phyloP scores from a whole-genome alignment of 495 filamentous ascomycete genomes.

The Astrocystis sublimbata region DNA sequence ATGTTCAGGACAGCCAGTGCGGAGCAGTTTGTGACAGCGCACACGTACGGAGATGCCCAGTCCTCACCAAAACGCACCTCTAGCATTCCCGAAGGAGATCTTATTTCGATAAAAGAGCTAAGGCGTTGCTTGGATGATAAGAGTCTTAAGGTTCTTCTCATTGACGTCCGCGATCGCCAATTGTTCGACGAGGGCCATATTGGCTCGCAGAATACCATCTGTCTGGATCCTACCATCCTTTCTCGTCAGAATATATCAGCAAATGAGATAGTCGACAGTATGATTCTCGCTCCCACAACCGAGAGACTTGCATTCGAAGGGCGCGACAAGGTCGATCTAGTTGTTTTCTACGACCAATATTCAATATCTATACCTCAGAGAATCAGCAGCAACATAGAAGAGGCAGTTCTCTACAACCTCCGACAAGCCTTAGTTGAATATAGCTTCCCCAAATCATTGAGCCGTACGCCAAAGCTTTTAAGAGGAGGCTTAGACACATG shows the following conservation, averaged over 20 bases:
- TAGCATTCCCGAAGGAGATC: constrained; percentile 58
- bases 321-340: constrained; percentile 76
- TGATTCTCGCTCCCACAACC: constrained; percentile 72
- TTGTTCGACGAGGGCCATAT: constrained; percentile 89
- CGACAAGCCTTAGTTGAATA: constrained; percentile 81
- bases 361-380: constrained; percentile 50
- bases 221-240: constrained; percentile 79
- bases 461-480: constrained; percentile 71
- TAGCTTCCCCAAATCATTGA: constrained; percentile 67
- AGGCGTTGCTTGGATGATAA: constrained; percentile 59
- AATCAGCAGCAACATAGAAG: constrained; percentile 43
- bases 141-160: constrained; percentile 70
- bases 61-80: constrained; percentile 13
- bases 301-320: constrained; percentile 75
- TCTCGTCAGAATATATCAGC: constrained; percentile 78
- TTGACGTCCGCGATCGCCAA: constrained; percentile 82
- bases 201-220: constrained; percentile 75
- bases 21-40: constrained; percentile 36
- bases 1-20: constrained; percentile 17
- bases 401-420: constrained; percentile 65
- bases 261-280: constrained; percentile 76
- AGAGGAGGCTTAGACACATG: constrained; percentile 83
- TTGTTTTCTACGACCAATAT: constrained; percentile 86
- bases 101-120: constrained; percentile 66
- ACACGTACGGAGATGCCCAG: constrained; percentile 30